Percentiles rank a stretch among this genome's conserved stretches.
These are phyloP conservation scores for Crithidia brevicula DNA, from an alignment of 208 protist species.

Conservation along the genomic window DNA sequence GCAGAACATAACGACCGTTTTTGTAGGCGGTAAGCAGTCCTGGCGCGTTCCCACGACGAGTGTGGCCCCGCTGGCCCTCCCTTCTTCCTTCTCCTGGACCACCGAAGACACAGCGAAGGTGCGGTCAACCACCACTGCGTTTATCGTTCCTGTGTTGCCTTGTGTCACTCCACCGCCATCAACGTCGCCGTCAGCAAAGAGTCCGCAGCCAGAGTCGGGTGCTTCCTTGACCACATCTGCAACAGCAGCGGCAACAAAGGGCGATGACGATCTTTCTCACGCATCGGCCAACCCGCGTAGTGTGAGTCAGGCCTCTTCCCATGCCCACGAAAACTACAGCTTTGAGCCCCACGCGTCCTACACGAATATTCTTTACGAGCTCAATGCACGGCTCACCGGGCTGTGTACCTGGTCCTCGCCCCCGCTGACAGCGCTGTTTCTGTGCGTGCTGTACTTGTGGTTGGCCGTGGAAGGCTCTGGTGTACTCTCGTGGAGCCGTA, in stretches of 20 bases:
- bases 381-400: constrained; percentile 14
- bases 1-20: constrained; percentile 2
- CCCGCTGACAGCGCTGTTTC: constrained; percentile 8
- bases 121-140: neutral
- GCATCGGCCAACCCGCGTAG: neutral
- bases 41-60: constrained; percentile 9
- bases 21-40: neutral
- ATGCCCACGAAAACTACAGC: constrained; percentile 6
- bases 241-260: neutral
- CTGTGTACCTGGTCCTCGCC: constrained; percentile 18
- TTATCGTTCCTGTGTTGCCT: no score
- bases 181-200: neutral
- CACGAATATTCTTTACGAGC: constrained; percentile 18
- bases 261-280: neutral
- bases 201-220: neutral
- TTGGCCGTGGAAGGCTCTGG: constrained; percentile 9
- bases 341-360: constrained; percentile 6
- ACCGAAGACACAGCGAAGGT: neutral
- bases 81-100: neutral
- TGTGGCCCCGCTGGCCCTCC: neutral
- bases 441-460: constrained; percentile 10
- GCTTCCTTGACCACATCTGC: neutral
- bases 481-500: neutral
- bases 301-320: neutral
- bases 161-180: neutral